These are phyloP conservation scores for Bruguiera sexangula DNA, from an alignment of 345 rosid genomes.

Conservation along the genomic window DNA sequence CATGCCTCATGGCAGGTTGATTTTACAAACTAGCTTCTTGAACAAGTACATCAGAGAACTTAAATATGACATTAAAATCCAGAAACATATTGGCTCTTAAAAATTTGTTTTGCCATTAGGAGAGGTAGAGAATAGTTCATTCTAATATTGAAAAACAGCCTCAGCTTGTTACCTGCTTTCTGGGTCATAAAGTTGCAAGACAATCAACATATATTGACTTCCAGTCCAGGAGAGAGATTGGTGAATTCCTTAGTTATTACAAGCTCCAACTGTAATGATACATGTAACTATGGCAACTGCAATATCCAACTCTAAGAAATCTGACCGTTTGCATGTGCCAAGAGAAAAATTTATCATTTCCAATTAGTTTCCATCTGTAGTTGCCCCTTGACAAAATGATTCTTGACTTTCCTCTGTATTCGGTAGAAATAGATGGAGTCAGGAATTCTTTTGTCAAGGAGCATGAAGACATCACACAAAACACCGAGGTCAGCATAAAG, in stretches of 20 bases:
- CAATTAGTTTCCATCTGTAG: too few relatives aligned
- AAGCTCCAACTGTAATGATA: neutral
- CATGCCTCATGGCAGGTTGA: neutral
- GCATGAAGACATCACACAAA: too few relatives aligned
- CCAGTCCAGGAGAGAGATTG: too few relatives aligned
- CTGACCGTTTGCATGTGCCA: too few relatives aligned
- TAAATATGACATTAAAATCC: neutral
- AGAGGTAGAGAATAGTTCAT: neutral
- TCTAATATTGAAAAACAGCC: too few relatives aligned
- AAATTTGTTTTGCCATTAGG: neutral
- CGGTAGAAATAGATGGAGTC: too few relatives aligned
- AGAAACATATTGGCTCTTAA: neutral
- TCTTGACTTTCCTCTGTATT: neutral
- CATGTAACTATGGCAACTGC: neutral
- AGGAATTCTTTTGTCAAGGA: too few relatives aligned
- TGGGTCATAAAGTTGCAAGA: neutral
- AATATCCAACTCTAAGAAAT: too few relatives aligned
- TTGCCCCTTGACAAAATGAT: neutral
- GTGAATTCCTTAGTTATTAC: neutral
- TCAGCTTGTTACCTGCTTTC: too few relatives aligned
- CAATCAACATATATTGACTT: neutral
- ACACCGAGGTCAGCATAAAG: neutral
- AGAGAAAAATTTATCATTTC: too few relatives aligned
- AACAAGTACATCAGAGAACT: neutral
- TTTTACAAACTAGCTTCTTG: neutral